Percentiles rank a stretch among this genome's conserved stretches.
These are phyloP conservation scores for Solanum neorickii DNA, from an alignment of 257 asterid species.

Conservation along the genomic window DNA sequence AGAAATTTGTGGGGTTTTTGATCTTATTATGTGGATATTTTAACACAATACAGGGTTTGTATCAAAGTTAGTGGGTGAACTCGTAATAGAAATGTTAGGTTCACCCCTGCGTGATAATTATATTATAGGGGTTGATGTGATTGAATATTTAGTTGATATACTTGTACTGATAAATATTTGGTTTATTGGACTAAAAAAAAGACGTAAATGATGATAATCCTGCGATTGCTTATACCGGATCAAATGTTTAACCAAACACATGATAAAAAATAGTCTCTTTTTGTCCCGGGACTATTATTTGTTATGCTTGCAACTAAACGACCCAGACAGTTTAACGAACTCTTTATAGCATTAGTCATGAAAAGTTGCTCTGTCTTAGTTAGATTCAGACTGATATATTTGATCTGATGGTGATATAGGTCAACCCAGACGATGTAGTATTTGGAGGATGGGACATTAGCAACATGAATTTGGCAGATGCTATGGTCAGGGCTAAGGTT, in stretches of 20 bases:
- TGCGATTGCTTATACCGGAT: background rate
- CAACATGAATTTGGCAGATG: slow-evolving; percentile 87
- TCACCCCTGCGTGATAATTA: background rate
- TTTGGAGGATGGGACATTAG: slow-evolving; percentile 99
- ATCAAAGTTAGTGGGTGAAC: background rate
- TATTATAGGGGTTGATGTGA: background rate
- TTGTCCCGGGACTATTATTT: background rate
- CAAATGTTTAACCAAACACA: background rate
- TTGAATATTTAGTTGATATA: background rate
- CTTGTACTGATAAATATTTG: background rate
- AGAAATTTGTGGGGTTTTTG: background rate
- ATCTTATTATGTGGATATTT: background rate
- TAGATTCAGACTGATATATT: background rate
- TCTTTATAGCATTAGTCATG: background rate
- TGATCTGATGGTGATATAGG: slow-evolving; percentile 34
- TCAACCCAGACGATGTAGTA: slow-evolving; percentile 78
- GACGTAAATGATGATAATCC: background rate
- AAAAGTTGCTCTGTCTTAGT: background rate
- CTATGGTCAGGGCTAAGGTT: slow-evolving; percentile 93
- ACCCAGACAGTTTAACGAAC: background rate
- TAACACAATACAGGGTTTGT: background rate
- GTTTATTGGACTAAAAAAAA: background rate
- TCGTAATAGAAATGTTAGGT: background rate
- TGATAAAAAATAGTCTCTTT: background rate
- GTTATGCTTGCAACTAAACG: background rate